Base-by-base conservation (phyloP, 2,329 filamentous ascomycete genomes). In the Penicillium capsulatum region DNA sequence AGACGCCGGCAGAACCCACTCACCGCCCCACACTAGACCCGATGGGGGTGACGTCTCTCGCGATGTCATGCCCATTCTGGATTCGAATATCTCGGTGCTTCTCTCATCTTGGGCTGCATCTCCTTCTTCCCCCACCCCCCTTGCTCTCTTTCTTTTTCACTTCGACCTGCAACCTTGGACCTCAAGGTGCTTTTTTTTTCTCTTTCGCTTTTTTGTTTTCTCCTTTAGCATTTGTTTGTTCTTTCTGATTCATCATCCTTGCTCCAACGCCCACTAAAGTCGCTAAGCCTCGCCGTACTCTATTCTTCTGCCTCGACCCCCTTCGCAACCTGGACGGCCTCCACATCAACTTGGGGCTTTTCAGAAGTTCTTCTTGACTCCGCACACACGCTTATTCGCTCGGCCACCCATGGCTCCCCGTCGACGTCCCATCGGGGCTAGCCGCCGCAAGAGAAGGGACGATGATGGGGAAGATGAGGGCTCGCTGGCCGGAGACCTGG, bases 401-500 rank as follows among this genome's bases (percentile, higher is more conserved):
- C 13, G 11, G 4, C 9, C 6, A 28, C 8, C 8, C 46, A 73
- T 73, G 70, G 67, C 65, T 55, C 62, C 63, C 40, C 63, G 59
- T 54, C 62, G 64, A 55, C 67, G 63, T 55, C 64, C 67, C 37
- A 66, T 71, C 40, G 63, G 68, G 44, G 61, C 66, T 34, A 70
- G 69, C 51, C 63, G 69, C 48, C 62, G 70, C 44, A 60, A 65
- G 53, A 63, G 67, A 45, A 60, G 60, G 42, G 68, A 71, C 42
- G 71, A 74, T 45, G 71, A 73, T 42, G 71, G 68, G 34, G 70
- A 72, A 51, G 71, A 73, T 44, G 71, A 73, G 45, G 65, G 63
- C 34, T 71, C 68, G 31, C 43, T 75, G 44, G 69, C 68, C 36
- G 75, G 69, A 28, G 72, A 72, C 38, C 51, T 75, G 40, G 74